phyloP scores from a whole-genome alignment of 1,284 basidiomycete genomes.

The Dichomitus squalens region DNA sequence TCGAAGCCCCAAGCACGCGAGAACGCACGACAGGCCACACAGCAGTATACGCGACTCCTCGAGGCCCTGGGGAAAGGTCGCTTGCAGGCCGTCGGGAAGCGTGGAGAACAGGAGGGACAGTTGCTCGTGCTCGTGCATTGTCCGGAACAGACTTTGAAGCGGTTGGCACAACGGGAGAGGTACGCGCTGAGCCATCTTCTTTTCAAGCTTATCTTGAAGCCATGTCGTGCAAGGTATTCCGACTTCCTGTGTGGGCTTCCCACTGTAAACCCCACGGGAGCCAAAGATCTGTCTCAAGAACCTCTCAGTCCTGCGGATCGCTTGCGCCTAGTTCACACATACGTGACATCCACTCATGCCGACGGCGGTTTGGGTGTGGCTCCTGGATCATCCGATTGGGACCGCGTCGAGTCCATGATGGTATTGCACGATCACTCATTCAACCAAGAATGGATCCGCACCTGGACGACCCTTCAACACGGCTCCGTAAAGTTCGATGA shows the following conservation, averaged over 20 bases:
- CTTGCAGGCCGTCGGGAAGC: constrained; percentile 69
- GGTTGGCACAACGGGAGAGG: constrained; percentile 77
- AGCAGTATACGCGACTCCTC: constrained; percentile 70
- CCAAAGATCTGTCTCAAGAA: constrained; percentile 42
- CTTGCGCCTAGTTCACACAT: constrained; percentile 78
- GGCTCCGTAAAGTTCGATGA: constrained; percentile 60
- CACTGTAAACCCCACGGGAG: constrained; percentile 49
- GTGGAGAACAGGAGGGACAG: constrained; percentile 76
- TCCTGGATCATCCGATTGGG: constrained; percentile 72
- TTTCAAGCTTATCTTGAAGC: neutral
- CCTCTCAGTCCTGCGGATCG: constrained; percentile 71
- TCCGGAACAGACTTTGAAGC: constrained; percentile 59
- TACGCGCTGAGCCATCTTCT: constrained; percentile 37
- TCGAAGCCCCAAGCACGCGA: constrained; percentile 64
- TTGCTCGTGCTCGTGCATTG: constrained; percentile 83
- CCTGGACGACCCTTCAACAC: constrained; percentile 64
- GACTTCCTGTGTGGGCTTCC: constrained; percentile 68
- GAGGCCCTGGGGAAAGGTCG: constrained; percentile 61
- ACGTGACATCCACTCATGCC: constrained; percentile 67
- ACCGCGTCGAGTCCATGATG: constrained; percentile 78
- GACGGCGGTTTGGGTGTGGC: constrained; percentile 84
- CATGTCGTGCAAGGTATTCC: constrained; percentile 46
- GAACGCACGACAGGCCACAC: constrained; percentile 62
- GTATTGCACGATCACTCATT: constrained; percentile 83
- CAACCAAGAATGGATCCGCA: constrained; percentile 72